Evolutionary conservation across 1,139 yeast genomes (phyloP).

Genomic region (Casaregolazyma suthepensis): DNA sequence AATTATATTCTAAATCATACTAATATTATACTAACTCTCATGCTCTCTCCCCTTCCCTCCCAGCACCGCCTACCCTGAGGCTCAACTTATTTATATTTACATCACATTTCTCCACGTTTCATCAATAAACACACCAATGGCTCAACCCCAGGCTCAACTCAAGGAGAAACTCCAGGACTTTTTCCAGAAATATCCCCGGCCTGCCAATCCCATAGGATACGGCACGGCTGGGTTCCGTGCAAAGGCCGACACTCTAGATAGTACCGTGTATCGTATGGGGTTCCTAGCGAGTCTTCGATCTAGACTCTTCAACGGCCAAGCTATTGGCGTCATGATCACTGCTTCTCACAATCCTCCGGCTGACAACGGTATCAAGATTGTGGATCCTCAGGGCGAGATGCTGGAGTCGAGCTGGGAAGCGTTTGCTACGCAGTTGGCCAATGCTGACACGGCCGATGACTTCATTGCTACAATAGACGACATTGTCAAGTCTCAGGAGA

Average conservation of each 20-base stretch:
- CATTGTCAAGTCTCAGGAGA: slow-evolving; percentile 33
- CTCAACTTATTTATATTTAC: not conserved
- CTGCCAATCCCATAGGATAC: slow-evolving; percentile 50
- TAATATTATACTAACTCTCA: no score
- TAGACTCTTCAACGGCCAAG: slow-evolving; percentile 56
- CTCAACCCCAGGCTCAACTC: not conserved
- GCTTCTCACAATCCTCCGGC: slow-evolving; percentile 95
- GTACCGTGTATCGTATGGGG: slow-evolving; percentile 82
- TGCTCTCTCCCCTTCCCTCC: not conserved
- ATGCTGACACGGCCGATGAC: slow-evolving; percentile 41
- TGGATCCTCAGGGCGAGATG: slow-evolving; percentile 94
- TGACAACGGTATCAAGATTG: slow-evolving; percentile 94
- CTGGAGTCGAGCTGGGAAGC: slow-evolving; percentile 79
- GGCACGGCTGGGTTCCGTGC: slow-evolving; percentile 98
- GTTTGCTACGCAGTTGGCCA: slow-evolving; percentile 75
- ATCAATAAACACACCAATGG: not conserved
- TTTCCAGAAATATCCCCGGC: slow-evolving; percentile 16
- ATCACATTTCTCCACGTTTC: not conserved
- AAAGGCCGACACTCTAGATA: slow-evolving; percentile 63
- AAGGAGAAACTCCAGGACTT: not conserved
- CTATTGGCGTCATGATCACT: slow-evolving; percentile 82
- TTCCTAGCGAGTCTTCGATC: slow-evolving; percentile 79
- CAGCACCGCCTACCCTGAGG: not conserved
- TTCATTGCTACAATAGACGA: slow-evolving; percentile 33
- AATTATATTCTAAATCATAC: no score